phyloP scores from a whole-genome alignment of 2,329 filamentous ascomycete species.

The Arthroderma sp. region DNA sequence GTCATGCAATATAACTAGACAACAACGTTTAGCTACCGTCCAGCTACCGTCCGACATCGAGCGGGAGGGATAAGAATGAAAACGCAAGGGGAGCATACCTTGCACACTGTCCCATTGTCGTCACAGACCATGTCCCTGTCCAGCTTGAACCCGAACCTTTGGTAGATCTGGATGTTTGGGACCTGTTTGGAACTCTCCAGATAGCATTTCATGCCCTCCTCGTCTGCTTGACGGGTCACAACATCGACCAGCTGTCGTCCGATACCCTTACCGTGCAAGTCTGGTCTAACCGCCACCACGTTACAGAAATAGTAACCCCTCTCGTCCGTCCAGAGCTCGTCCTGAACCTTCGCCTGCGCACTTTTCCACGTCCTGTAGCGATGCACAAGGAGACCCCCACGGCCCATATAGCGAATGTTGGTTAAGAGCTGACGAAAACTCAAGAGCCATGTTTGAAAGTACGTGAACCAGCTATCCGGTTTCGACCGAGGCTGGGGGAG shows the following conservation, averaged over 20 bases:
- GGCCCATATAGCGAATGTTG: conserved; percentile 53
- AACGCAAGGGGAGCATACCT: conserved; percentile 1
- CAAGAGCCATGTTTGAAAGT: conserved; percentile 53
- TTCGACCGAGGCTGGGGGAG: conserved; percentile 41
- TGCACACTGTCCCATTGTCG: conserved; percentile 50
- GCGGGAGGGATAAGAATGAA: background rate
- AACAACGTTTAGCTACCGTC: background rate
- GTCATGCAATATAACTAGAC: conserved; percentile 15
- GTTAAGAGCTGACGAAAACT: conserved; percentile 54
- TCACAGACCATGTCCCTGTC: conserved; percentile 48
- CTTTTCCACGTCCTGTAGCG: conserved; percentile 65
- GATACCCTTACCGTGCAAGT: conserved; percentile 54
- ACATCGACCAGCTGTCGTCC: conserved; percentile 52
- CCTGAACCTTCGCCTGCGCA: conserved; percentile 50
- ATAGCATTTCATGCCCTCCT: conserved; percentile 54
- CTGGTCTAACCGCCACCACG: conserved; percentile 56
- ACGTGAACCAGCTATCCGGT: conserved; percentile 49
- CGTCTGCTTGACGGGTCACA: conserved; percentile 52
- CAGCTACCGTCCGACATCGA: background rate
- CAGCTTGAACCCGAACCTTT: conserved; percentile 59
- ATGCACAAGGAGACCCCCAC: conserved; percentile 53
- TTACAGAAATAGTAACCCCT: conserved; percentile 66
- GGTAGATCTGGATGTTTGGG: conserved; percentile 61
- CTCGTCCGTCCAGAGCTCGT: conserved; percentile 51
- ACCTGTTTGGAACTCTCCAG: conserved; percentile 56